Base-by-base conservation (phyloP, 345 rosid species). In the Populus davidiana region DNA sequence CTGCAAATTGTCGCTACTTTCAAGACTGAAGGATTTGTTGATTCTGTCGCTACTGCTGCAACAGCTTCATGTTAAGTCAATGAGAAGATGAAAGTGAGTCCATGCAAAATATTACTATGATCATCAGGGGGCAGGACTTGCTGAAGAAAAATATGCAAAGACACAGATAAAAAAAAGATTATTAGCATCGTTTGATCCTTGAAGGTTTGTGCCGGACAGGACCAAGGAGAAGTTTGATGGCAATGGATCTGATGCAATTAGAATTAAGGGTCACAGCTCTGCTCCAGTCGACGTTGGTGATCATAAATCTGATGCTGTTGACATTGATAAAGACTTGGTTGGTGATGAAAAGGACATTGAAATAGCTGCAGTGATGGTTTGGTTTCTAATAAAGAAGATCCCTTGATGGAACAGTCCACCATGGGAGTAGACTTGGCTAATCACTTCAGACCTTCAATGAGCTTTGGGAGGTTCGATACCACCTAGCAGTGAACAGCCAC, bases 31-130 rank as follows among this genome's bases (percentile, higher is more conserved):
- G 81, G 79, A 91, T 88, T 73, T 86, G 86, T 67, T 89, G 84
- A 29, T 88, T 86, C 59, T 88, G 92, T 41, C 85, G 91, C 74
- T 85, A 87, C 8, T 78, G 80, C 33, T 69, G 77, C 90, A 6
- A 94, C 90, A 20, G 91, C 89, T 71, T 89, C 96, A 75, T 90
- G 99, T 80, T 96, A 98, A 85, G 86, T 87, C 82, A 92, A 64
- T 52, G 99, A 98, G 83, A 96, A 86, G 69, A 93, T 89, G 80
- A 96, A 93, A 39, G 98, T 8, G 97, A 93, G 1, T 0, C 88
- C 91, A 11, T 89, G 98, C 94, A 96, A 49, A 17, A 93, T 87
- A 83, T 86, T 92, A 83, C 71, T 88, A 27, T 97, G 85, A 47
- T 92, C 89, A 72, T 93, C 99, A 10, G 96, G 87, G 88, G 29